Percentiles rank a stretch among this genome's conserved stretches.
Conservation (phyloP, 1,284 basidiomycete species). For the Paramarasmius palmivorus region DNA sequence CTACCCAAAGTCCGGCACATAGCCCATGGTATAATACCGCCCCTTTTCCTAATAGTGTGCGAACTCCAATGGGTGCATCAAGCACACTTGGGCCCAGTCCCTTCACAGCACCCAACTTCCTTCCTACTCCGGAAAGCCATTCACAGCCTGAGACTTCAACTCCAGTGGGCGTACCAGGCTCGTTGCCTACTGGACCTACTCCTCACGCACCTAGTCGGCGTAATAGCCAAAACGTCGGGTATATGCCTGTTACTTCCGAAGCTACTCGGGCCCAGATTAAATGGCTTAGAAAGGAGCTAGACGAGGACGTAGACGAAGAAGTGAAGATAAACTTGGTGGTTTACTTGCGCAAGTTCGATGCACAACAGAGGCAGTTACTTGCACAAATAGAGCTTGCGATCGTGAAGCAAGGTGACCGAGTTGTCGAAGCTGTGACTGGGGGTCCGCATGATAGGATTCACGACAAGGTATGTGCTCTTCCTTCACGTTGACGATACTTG, state of each 20-base stretch:
- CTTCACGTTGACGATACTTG: neutral
- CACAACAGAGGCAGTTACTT: slow-evolving; percentile 14
- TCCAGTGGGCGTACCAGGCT: no score
- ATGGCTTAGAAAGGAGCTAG: neutral
- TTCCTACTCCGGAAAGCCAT: no score
- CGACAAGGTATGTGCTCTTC: slow-evolving; percentile 6
- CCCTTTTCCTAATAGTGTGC: no score
- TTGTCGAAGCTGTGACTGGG: slow-evolving; percentile 16
- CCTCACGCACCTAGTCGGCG: neutral
- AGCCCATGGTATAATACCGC: no score
- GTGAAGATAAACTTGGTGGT: slow-evolving; percentile 17
- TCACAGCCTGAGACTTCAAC: no score
- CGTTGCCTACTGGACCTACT: neutral
- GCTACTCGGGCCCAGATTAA: neutral
- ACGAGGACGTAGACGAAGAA: neutral
- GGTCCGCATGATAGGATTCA: slow-evolving; percentile 19
- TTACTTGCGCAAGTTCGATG: slow-evolving; percentile 20
- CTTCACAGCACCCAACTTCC: no score
- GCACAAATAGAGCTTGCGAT: slow-evolving; percentile 11
- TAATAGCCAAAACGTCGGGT: neutral
- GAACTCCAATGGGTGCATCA: no score
- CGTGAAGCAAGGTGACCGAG: slow-evolving; percentile 14
- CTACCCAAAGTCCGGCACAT: no score
- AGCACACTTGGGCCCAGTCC: no score
- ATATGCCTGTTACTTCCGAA: neutral